Conservation (phyloP, 345 rosid genomes). For the Lepidium sativum region DNA sequence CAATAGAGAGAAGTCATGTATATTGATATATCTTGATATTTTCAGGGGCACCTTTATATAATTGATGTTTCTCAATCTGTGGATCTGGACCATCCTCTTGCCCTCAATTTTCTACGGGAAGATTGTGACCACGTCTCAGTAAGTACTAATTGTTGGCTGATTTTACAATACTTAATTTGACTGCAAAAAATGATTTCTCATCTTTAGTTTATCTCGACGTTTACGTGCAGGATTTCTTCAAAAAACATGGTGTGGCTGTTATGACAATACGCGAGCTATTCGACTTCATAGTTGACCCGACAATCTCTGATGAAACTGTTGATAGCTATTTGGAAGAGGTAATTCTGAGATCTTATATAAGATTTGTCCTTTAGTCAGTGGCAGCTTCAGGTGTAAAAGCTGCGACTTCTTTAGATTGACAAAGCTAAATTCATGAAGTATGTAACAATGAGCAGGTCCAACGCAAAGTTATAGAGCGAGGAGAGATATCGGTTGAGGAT, state of each 20-base stretch:
- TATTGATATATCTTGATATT: not conserved
- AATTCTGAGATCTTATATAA: not conserved
- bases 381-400: not conserved
- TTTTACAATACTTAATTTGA: not conserved
- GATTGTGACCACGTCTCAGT: constrained; percentile 94
- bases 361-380: not conserved
- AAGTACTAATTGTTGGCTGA: constrained; percentile 19
- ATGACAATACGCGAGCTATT: constrained; percentile 91
- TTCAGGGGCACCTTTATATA: constrained; percentile 79
- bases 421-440: not conserved
- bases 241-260: constrained; percentile 86
- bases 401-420: not conserved
- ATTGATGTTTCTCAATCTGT: constrained; percentile 95
- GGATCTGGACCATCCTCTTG: constrained; percentile 92
- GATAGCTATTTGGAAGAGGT: constrained; percentile 93
- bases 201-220: not conserved
- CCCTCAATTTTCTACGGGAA: constrained; percentile 88
- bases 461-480: constrained; percentile 56
- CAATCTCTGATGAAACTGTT: constrained; percentile 66
- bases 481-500: constrained; percentile 66
- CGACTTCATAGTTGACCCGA: constrained; percentile 87
- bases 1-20: not conserved
- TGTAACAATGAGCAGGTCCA: constrained; percentile 46
- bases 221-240: constrained; percentile 65
- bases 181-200: not conserved